These are phyloP conservation scores for Pseudotsuga menziesii DNA, from an alignment of 75 land plant species.

Conservation along the genomic window DNA sequence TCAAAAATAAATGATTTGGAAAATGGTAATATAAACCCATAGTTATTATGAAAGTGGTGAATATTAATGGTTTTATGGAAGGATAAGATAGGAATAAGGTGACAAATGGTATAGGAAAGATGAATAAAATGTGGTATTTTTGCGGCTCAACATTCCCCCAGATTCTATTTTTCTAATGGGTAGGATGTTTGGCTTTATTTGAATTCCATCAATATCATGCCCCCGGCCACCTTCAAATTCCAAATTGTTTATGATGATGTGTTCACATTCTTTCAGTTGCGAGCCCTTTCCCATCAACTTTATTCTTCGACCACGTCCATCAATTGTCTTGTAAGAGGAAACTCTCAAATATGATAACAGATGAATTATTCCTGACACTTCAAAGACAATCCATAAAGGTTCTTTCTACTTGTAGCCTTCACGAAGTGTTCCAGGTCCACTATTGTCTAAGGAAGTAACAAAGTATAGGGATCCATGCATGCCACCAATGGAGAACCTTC, in stretches of 20 bases:
- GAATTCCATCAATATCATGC: slow-evolving; percentile 91
- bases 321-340: slow-evolving; percentile 88
- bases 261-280: slow-evolving; percentile 89
- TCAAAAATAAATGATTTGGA: too few relatives aligned
- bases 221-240: slow-evolving; percentile 94
- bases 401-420: slow-evolving; percentile 74
- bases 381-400: slow-evolving; percentile 97
- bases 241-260: slow-evolving; percentile 91
- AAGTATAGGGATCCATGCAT: slow-evolving; percentile 67
- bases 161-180: too few relatives aligned
- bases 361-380: slow-evolving; percentile 83
- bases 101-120: too few relatives aligned
- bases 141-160: too few relatives aligned
- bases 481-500: slow-evolving; percentile 78
- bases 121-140: too few relatives aligned
- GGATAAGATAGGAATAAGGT: too few relatives aligned
- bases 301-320: slow-evolving; percentile 91
- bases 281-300: slow-evolving; percentile 85
- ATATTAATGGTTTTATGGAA: too few relatives aligned
- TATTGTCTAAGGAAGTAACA: slow-evolving; percentile 76
- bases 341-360: slow-evolving; percentile 64
- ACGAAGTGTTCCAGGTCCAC: slow-evolving; percentile 85
- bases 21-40: too few relatives aligned
- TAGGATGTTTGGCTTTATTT: slow-evolving; percentile 91
- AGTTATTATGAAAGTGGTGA: too few relatives aligned